These are phyloP conservation scores for Coemansia sp. DNA, from an alignment of 192 early-diverging fungal species.

Conservation along the genomic window DNA sequence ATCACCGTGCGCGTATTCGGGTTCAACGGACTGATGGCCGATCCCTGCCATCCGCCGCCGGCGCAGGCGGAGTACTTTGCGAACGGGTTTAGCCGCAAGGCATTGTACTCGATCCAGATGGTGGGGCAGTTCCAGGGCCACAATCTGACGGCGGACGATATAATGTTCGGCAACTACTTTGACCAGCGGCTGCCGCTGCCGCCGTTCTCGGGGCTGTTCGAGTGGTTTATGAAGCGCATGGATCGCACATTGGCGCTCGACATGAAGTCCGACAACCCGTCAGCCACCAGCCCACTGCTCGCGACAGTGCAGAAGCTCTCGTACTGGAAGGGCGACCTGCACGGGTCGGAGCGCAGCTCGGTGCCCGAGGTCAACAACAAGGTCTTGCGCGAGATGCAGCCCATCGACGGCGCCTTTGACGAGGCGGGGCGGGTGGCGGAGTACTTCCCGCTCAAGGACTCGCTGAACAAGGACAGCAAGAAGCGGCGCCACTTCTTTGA, in stretches of 20 bases:
- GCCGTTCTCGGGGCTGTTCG: conserved; percentile 52
- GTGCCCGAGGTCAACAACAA: conserved; percentile 53
- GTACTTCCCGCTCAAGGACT: conserved; percentile 48
- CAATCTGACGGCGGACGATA: conserved; percentile 46
- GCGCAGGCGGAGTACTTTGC: conserved; percentile 49
- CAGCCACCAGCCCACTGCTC: conserved; percentile 49
- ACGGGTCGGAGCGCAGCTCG: conserved; percentile 25
- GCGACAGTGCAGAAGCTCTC: conserved; percentile 53
- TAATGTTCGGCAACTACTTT: conserved; percentile 57
- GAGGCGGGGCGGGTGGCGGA: conserved; percentile 43
- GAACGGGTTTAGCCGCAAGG: conserved; percentile 51
- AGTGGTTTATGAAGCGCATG: conserved; percentile 57
- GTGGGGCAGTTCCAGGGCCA: conserved; percentile 43
- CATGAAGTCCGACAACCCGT: conserved; percentile 54
- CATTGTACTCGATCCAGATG: conserved; percentile 54
- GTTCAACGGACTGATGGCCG: conserved; percentile 50
- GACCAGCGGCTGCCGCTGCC: conserved; percentile 50
- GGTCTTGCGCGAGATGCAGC: conserved; percentile 49
- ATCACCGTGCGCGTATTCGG: conserved; percentile 52
- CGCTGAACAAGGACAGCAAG: conserved; percentile 52
- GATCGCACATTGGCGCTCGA: conserved; percentile 51
- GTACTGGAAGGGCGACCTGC: conserved; percentile 49
- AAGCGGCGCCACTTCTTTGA: conserved; percentile 52
- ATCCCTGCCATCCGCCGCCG: conserved; percentile 53
- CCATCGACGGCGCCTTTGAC: conserved; percentile 51